Conservation (phyloP, 2,329 filamentous ascomycete species). For the Colletotrichum orbiculare region DNA sequence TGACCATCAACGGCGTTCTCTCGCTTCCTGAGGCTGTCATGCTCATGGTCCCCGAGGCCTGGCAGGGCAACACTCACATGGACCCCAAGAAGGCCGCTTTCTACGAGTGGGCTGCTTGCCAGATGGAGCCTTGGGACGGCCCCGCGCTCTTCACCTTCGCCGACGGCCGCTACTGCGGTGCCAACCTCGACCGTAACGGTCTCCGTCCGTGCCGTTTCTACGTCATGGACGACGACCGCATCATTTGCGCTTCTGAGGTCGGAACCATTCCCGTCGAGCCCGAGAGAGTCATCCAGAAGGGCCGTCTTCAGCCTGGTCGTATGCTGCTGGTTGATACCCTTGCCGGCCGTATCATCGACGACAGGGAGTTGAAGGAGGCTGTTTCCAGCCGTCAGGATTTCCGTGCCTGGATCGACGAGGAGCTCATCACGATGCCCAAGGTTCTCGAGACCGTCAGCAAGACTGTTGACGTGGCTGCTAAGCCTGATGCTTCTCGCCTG, state of each 20-base stretch:
- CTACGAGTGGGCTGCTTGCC: constrained; percentile 98
- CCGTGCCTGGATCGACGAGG: constrained; percentile 85
- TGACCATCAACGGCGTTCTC: constrained; percentile 95
- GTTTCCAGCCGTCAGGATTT: constrained; percentile 92
- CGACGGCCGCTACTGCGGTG: constrained; percentile 95
- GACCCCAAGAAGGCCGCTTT: constrained; percentile 96
- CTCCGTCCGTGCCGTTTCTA: constrained; percentile 97
- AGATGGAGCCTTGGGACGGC: constrained; percentile 99
- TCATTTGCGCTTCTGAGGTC: constrained; percentile 96
- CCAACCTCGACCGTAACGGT: constrained; percentile 95
- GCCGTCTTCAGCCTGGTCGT: constrained; percentile 90
- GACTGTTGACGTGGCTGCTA: constrained; percentile 70
- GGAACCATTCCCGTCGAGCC: constrained; percentile 93
- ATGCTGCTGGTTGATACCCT: constrained; percentile 97
- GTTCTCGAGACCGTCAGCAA: constrained; percentile 73
- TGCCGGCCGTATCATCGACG: constrained; percentile 90
- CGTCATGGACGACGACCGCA: constrained; percentile 94
- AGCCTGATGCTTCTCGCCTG: constrained; percentile 75
- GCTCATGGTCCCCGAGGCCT: constrained; percentile 98
- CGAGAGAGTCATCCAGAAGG: constrained; percentile 91
- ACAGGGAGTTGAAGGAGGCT: constrained; percentile 88
- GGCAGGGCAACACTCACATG: constrained; percentile 94
- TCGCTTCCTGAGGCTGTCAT: constrained; percentile 96
- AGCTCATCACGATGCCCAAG: constrained; percentile 83
- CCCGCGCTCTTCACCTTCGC: constrained; percentile 97